Percentiles rank a stretch among this genome's conserved stretches.
Conservation (phyloP, 768 basidiomycete species). For the Ramaria rubella region DNA sequence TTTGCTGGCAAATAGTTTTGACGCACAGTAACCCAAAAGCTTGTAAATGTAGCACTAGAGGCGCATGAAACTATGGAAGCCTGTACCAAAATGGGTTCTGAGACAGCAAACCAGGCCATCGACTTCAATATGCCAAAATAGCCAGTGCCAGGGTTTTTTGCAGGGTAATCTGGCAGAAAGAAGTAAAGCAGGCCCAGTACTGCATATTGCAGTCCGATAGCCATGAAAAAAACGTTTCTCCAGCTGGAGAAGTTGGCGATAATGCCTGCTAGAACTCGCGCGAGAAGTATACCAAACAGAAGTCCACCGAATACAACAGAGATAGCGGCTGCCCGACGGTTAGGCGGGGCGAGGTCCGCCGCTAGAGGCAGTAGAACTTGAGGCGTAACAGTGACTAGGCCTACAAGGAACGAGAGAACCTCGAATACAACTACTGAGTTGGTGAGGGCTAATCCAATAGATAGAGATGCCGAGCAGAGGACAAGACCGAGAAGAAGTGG, state of each 20-base stretch:
- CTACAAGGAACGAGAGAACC: conserved; percentile 62
- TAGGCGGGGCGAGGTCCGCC: conserved; percentile 74
- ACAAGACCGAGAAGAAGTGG: conserved; percentile 60
- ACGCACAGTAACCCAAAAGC: conserved; percentile 45
- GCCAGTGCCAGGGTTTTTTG: conserved; percentile 49
- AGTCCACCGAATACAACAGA: conserved; percentile 66
- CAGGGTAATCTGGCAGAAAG: conserved; percentile 77
- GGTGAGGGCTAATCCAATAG: conserved; percentile 68
- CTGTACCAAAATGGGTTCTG: conserved; percentile 75
- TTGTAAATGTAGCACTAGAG: conserved; percentile 51
- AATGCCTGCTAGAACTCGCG: conserved; percentile 68
- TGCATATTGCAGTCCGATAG: conserved; percentile 59
- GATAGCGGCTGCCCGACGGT: conserved; percentile 66
- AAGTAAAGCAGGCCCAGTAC: conserved; percentile 56
- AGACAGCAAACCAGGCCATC: conserved; percentile 71
- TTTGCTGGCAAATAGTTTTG: conserved; percentile 13
- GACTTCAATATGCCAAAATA: conserved; percentile 66
- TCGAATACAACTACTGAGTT: conserved; percentile 54
- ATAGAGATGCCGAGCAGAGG: conserved; percentile 46
- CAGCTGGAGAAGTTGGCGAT: conserved; percentile 68
- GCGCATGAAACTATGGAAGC: conserved; percentile 52
- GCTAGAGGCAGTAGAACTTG: conserved; percentile 73
- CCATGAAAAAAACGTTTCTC: conserved; percentile 72
- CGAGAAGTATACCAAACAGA: conserved; percentile 65
- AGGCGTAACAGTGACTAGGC: conserved; percentile 62